Conservation (phyloP, 2,329 filamentous ascomycete species). For the Penicillium sp. region DNA sequence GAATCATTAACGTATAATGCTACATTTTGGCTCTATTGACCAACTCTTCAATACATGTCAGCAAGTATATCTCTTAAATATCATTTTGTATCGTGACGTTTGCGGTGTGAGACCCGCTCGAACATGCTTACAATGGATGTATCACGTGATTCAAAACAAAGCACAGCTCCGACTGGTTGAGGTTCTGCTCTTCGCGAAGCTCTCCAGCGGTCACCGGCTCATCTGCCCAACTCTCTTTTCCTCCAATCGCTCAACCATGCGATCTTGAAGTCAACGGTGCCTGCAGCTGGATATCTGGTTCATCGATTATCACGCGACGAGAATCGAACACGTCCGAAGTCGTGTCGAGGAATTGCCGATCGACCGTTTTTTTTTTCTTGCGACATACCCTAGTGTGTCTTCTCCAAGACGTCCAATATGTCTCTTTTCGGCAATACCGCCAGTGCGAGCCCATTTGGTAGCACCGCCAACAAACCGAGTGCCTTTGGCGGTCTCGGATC, state of each 20-base stretch:
- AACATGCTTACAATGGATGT: too few species aligned
- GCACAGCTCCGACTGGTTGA: conserved; percentile 14
- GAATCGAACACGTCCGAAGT: background rate
- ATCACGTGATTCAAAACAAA: conserved; percentile 22
- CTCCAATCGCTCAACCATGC: conserved; percentile 7
- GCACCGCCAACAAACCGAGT: conserved; percentile 29
- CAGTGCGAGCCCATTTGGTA: conserved; percentile 27
- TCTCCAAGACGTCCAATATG: conserved; percentile 21
- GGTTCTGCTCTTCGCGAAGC: conserved; percentile 16
- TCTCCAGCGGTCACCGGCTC: conserved; percentile 15
- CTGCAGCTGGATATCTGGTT: conserved; percentile 1
- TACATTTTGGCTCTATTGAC: background rate
- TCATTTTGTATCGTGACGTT: too few species aligned
- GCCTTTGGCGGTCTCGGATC: conserved; percentile 33
- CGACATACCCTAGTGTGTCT: conserved; percentile 9
- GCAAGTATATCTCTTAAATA: too few species aligned
- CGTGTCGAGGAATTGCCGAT: background rate
- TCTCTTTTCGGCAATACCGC: conserved; percentile 34
- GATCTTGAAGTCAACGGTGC: conserved; percentile 1
- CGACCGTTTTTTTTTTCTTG: conserved; percentile 13
- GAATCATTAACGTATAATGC: background rate
- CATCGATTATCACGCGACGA: background rate
- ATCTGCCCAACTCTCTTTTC: conserved; percentile 5
- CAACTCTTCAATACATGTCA: too few species aligned
- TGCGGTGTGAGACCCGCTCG: too few species aligned